Percentiles rank a stretch among this genome's conserved stretches.
phyloP scores from a whole-genome alignment of 2,329 filamentous ascomycete species.

The Chrysosporium keratinophilum region DNA sequence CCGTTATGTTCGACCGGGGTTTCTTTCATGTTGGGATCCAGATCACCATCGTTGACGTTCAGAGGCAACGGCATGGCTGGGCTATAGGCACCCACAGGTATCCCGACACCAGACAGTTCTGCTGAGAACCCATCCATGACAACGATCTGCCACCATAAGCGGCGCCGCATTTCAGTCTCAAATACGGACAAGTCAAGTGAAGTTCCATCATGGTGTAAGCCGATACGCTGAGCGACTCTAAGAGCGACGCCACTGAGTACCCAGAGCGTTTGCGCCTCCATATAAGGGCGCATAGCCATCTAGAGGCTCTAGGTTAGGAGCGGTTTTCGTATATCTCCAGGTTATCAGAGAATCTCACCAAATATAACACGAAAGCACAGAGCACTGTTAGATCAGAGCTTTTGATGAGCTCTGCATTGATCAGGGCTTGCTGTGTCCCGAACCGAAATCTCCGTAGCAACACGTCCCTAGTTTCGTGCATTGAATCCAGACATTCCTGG shows the following conservation, averaged over 20 bases:
- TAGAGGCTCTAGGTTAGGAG: constrained; percentile 21
- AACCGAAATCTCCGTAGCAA: constrained; percentile 37
- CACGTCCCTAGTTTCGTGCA: constrained; percentile 31
- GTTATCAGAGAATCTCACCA: constrained; percentile 33
- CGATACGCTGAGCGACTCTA: constrained; percentile 57
- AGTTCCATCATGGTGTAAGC: constrained; percentile 54
- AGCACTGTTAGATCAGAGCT: constrained; percentile 37
- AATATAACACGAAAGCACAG: constrained; percentile 45
- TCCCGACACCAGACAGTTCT: constrained; percentile 50
- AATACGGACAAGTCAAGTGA: constrained; percentile 39
- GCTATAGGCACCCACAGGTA: constrained; percentile 25
- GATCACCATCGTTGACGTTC: constrained; percentile 37
- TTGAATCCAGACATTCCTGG: constrained; percentile 41
- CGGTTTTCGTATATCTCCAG: constrained; percentile 21
- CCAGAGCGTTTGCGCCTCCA: constrained; percentile 8
- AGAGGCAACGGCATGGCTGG: constrained; percentile 38
- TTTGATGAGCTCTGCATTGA: constrained; percentile 36
- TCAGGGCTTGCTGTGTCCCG: constrained; percentile 39
- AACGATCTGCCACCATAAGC: constrained; percentile 63
- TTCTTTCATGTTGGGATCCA: constrained; percentile 32
- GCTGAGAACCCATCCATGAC: constrained; percentile 59
- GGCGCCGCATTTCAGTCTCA: constrained; percentile 59
- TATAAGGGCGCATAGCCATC: constrained; percentile 28
- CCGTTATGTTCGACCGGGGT: constrained; percentile 23
- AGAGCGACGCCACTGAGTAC: constrained; percentile 52